phyloP scores from a whole-genome alignment of 192 early-diverging fungal species.

The Linnemannia zychae region DNA sequence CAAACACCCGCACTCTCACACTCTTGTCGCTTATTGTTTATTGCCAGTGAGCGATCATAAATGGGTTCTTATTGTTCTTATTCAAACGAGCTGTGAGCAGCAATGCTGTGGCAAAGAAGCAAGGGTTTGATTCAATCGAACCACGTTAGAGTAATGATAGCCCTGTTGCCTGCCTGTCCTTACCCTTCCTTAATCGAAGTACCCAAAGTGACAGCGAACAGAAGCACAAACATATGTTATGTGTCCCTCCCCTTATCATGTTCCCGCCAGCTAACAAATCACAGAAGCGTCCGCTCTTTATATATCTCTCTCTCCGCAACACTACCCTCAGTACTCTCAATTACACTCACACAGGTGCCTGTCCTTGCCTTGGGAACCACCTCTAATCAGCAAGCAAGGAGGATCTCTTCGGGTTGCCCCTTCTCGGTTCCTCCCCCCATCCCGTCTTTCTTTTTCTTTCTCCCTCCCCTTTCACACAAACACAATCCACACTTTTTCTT shows the following conservation, averaged over 20 bases:
- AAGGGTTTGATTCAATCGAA: background rate
- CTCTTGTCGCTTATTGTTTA: no score
- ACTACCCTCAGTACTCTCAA: background rate
- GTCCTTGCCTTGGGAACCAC: background rate
- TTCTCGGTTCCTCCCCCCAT: background rate
- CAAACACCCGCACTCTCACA: background rate
- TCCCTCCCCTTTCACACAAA: background rate
- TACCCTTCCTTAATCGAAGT: conserved; percentile 12
- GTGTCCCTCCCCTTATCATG: background rate
- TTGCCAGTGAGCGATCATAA: conserved; percentile 2
- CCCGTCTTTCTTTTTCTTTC: background rate
- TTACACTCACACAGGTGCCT: background rate
- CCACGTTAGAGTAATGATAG: background rate
- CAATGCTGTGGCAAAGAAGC: background rate
- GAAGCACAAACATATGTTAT: conserved; percentile 34
- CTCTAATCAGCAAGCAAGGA: background rate
- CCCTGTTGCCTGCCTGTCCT: no score
- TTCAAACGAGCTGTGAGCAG: background rate
- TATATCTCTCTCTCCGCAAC: background rate
- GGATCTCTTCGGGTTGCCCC: background rate
- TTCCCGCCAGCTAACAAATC: conserved; percentile 20
- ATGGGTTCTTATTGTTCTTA: background rate
- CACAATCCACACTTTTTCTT: background rate
- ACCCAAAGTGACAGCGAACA: background rate
- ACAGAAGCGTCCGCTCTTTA: conserved; percentile 22